Conservation (phyloP, 768 basidiomycete genomes). For the Strobilomyces confusus region DNA sequence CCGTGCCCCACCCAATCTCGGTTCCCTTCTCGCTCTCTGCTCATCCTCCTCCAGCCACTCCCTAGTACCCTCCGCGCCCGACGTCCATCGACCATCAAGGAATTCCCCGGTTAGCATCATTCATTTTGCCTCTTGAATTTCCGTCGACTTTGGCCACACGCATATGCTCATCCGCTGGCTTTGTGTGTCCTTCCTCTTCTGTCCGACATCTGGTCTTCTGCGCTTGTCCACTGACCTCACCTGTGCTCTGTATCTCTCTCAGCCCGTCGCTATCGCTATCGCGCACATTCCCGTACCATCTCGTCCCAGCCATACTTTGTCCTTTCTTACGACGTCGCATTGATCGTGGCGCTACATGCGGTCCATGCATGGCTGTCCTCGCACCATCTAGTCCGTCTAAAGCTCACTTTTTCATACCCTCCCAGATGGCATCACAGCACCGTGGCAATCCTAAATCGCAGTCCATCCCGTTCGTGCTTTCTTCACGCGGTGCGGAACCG, state of each 20-base stretch:
- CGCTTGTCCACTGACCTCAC: slow-evolving; percentile 13
- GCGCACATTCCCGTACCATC: slow-evolving; percentile 20
- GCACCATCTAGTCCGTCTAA: slow-evolving; percentile 37
- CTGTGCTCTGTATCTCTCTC: slow-evolving; percentile 12
- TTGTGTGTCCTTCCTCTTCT: slow-evolving; percentile 10
- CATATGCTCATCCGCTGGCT: not conserved
- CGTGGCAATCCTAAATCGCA: slow-evolving; percentile 33
- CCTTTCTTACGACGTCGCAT: slow-evolving; percentile 13
- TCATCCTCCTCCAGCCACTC: not conserved
- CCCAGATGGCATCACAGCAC: slow-evolving; percentile 44
- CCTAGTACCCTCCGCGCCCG: not conserved
- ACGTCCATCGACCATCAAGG: slow-evolving; percentile 19
- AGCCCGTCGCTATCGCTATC: slow-evolving; percentile 11
- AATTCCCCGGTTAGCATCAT: slow-evolving; percentile 20
- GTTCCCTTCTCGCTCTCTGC: not conserved
- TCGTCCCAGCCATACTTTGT: slow-evolving; percentile 6
- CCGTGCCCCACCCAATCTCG: not conserved
- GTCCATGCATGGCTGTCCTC: slow-evolving; percentile 43
- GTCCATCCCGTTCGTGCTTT: slow-evolving; percentile 35
- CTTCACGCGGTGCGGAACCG: slow-evolving; percentile 40
- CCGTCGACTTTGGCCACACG: slow-evolving; percentile 7
- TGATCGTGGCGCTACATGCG: slow-evolving; percentile 30
- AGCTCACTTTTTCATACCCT: slow-evolving; percentile 38
- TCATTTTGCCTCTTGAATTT: slow-evolving; percentile 22
- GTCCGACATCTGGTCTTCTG: slow-evolving; percentile 9